A percentile compares a stretch with the other conserved stretches of the same genome.
These are phyloP conservation scores for Handroanthus guayacan DNA, from an alignment of 257 asterid genomes.

Conservation along the genomic window DNA sequence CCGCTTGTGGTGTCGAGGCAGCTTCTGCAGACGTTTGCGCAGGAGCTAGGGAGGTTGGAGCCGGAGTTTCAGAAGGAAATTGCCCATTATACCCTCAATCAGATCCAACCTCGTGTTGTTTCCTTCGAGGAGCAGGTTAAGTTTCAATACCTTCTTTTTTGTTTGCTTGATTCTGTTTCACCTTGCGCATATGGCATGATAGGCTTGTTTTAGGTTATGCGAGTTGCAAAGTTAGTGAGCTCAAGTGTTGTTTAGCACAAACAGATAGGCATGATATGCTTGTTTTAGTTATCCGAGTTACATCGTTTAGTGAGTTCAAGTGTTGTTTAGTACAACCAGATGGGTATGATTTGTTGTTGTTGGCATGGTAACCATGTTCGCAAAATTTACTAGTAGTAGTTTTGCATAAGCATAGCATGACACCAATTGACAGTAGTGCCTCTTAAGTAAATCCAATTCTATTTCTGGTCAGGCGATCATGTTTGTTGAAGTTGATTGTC, in stretches of 20 bases:
- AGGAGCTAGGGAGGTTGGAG: conserved; percentile 85
- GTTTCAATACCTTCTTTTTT: neutral
- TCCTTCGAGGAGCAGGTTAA: conserved; percentile 95
- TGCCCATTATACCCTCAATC: conserved; percentile 86
- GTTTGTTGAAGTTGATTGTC: conserved; percentile 11
- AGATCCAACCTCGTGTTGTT: conserved; percentile 96
- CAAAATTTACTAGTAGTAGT: neutral
- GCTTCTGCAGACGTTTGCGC: conserved; percentile 91
- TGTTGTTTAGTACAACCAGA: conserved; percentile 3
- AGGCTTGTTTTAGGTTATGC: neutral
- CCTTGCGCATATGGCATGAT: neutral
- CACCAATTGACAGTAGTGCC: neutral
- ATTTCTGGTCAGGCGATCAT: conserved; percentile 11
- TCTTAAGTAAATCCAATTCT: neutral
- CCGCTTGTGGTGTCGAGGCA: conserved; percentile 96
- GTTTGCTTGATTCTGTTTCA: neutral
- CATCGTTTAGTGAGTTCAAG: conserved; percentile 1
- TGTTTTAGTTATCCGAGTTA: conserved; percentile 6
- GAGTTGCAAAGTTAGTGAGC: neutral
- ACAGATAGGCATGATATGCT: neutral
- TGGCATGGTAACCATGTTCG: neutral
- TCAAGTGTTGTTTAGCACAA: conserved; percentile 15
- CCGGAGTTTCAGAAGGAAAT: conserved; percentile 91
- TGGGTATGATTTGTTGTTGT: neutral
- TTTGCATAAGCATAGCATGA: neutral